phyloP scores from a whole-genome alignment of 129 eudicot genomes.

The Flaveria trinervia region DNA sequence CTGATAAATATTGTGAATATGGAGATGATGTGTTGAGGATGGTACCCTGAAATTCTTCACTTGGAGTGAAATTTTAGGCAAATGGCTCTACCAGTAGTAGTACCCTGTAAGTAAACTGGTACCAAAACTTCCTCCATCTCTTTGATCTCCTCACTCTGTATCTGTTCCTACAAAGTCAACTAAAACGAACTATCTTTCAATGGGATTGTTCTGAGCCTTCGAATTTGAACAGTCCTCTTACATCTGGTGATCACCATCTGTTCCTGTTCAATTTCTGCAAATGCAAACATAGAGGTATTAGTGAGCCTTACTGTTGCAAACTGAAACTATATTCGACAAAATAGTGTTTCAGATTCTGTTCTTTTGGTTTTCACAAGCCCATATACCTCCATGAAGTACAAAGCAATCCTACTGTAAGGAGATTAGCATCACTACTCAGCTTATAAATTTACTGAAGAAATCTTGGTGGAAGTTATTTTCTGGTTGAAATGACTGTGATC shows the following conservation, averaged over 20 bases:
- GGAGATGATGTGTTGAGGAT: neutral
- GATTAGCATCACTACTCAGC: neutral
- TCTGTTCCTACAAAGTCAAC: constrained; percentile 25
- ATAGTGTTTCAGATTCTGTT: constrained; percentile 27
- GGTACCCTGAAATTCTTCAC: neutral
- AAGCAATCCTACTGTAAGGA: constrained; percentile 14
- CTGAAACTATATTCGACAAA: constrained; percentile 21
- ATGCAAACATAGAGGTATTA: constrained; percentile 44
- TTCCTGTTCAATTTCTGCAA: constrained; percentile 44
- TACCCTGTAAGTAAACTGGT: constrained; percentile 20
- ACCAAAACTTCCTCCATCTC: constrained; percentile 10
- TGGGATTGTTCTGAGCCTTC: constrained; percentile 30
- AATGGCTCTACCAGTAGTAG: neutral
- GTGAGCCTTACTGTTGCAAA: constrained; percentile 28
- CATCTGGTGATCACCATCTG: constrained; percentile 6
- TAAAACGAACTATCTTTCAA: constrained; percentile 61
- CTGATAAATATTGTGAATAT: neutral
- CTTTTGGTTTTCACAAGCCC: constrained; percentile 21
- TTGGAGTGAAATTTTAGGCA: neutral
- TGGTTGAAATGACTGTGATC: constrained; percentile 4
- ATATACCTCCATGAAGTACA: constrained; percentile 26
- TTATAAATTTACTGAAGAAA: neutral
- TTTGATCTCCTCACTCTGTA: constrained; percentile 5
- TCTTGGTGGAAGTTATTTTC: neutral
- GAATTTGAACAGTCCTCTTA: constrained; percentile 23